A percentile compares a stretch with the other conserved stretches of the same genome.
Conservation (phyloP, 257 asterid species). For the Echites panduratus region DNA sequence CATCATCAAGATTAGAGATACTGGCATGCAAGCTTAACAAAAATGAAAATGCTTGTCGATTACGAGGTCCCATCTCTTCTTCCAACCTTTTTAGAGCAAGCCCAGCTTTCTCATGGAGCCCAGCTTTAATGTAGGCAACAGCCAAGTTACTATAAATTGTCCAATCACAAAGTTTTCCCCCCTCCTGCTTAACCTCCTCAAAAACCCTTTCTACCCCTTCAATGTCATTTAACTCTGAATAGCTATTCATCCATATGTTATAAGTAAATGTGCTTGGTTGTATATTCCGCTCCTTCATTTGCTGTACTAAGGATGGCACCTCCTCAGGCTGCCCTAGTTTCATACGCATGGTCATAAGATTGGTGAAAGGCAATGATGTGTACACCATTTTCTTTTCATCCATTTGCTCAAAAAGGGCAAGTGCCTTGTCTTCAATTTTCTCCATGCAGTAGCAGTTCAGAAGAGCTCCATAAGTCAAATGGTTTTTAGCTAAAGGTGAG, state of each 20-base stretch:
- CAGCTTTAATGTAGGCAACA: constrained; percentile 40
- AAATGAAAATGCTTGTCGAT: constrained; percentile 56
- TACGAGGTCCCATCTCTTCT: constrained; percentile 39
- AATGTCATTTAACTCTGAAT: constrained; percentile 40
- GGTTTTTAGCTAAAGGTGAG: constrained; percentile 34
- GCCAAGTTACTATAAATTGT: constrained; percentile 72
- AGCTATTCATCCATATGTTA: constrained; percentile 61
- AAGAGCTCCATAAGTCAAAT: constrained; percentile 55
- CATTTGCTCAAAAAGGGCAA: constrained; percentile 47
- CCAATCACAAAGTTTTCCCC: constrained; percentile 55
- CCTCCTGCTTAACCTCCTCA: constrained; percentile 53
- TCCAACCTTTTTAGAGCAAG: constrained; percentile 54
- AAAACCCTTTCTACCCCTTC: constrained; percentile 68
- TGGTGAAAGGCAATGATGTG: constrained; percentile 43
- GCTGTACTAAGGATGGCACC: constrained; percentile 38
- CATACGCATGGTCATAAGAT: constrained; percentile 56
- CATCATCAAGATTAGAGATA: constrained; percentile 45
- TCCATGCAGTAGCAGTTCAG: constrained; percentile 63
- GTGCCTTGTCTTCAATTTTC: constrained; percentile 53
- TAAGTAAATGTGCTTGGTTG: constrained; percentile 46
- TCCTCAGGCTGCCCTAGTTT: constrained; percentile 50
- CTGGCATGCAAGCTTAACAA: constrained; percentile 61
- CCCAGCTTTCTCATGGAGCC: constrained; percentile 55
- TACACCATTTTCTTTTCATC: constrained; percentile 30
- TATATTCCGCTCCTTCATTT: constrained; percentile 55